phyloP scores from a whole-genome alignment of 129 eudicot genomes.

The Flaveria bidentis region DNA sequence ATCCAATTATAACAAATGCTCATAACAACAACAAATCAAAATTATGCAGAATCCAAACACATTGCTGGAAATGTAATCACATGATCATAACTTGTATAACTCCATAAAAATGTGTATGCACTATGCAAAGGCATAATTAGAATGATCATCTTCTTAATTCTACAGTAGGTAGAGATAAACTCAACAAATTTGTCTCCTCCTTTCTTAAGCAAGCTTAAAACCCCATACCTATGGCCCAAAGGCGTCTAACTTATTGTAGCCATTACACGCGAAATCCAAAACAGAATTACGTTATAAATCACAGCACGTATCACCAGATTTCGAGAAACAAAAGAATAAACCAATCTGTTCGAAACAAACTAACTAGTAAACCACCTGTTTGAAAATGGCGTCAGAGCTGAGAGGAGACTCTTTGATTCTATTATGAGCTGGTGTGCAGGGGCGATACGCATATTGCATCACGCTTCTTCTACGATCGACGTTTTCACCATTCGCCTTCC shows the following conservation, averaged over 20 bases:
- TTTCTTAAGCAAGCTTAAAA: neutral
- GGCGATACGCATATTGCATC: conserved; percentile 46
- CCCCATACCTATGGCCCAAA: too few species aligned
- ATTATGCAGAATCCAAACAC: neutral
- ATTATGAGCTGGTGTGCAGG: conserved; percentile 77
- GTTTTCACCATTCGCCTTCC: conserved; percentile 13
- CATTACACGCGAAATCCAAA: too few species aligned
- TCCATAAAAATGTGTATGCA: too few species aligned
- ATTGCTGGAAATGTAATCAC: neutral
- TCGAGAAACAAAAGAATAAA: too few species aligned
- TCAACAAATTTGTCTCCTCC: neutral
- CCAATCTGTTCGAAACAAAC: too few species aligned
- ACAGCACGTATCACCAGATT: neutral
- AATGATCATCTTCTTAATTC: too few species aligned
- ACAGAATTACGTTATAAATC: neutral
- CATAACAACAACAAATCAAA: neutral
- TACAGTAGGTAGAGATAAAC: neutral
- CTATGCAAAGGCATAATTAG: too few species aligned
- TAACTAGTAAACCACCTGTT: conserved; percentile 46
- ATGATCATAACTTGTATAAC: too few species aligned
- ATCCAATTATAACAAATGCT: neutral
- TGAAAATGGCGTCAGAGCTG: conserved; percentile 77
- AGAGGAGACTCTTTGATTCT: conserved; percentile 71
- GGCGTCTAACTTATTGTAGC: too few species aligned
- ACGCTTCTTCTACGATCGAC: conserved; percentile 10